These are phyloP conservation scores for Dioscorea zingiberensis DNA, from an alignment of 106 monocot genomes.

Conservation along the genomic window DNA sequence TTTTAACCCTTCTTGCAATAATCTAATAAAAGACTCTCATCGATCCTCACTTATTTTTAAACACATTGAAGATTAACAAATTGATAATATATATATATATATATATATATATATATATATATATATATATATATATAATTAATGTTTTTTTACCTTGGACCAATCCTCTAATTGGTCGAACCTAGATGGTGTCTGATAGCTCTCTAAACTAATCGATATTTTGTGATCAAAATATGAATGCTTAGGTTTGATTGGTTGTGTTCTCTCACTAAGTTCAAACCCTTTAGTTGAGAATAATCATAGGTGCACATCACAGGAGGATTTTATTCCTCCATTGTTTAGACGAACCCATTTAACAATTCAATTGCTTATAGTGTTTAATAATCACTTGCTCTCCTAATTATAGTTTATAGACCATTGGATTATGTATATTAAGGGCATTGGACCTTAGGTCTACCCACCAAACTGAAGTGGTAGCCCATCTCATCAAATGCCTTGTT, in stretches of 20 bases:
- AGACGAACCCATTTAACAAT: neutral
- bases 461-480: neutral
- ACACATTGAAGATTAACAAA: neutral
- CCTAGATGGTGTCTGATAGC: too few species aligned
- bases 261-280: neutral
- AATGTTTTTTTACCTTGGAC: too few species aligned
- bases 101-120: too few species aligned
- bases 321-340: constrained; percentile 1
- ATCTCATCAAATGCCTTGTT: neutral
- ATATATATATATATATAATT: too few species aligned
- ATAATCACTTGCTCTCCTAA: neutral
- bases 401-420: neutral
- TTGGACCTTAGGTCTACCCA: neutral
- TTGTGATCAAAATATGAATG: too few species aligned
- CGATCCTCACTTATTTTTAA: neutral
- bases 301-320: neutral
- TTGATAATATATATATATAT: too few species aligned
- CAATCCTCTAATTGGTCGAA: too few species aligned
- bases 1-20: too few species aligned
- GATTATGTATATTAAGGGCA: neutral
- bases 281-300: neutral
- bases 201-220: too few species aligned
- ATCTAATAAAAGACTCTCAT: neutral
- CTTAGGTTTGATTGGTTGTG: too few species aligned
- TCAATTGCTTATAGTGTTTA: neutral